A percentile compares a stretch with the other conserved stretches of the same genome.
Evolutionary conservation across 2,329 filamentous ascomycete genomes (phyloP).

Genomic region (Curvularia eragrostidis): DNA sequence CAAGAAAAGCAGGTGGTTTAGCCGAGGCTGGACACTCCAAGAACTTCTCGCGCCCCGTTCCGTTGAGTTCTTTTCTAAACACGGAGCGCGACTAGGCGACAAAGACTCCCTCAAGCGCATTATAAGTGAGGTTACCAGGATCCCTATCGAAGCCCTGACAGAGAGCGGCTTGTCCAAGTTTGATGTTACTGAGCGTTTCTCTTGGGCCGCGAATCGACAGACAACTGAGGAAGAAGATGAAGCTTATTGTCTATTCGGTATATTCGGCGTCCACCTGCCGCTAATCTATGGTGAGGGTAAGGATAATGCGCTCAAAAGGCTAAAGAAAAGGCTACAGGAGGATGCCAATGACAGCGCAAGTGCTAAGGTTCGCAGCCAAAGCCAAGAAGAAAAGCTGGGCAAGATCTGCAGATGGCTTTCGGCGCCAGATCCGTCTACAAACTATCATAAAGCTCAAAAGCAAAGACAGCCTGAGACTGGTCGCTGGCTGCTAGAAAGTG

Average conservation of each 20-base stretch:
- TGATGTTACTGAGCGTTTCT: slow-evolving; percentile 21
- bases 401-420: slow-evolving; percentile 41
- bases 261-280: slow-evolving; percentile 19
- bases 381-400: slow-evolving; percentile 8
- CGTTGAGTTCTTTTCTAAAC: slow-evolving; percentile 23
- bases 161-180: slow-evolving; percentile 10
- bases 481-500: slow-evolving; percentile 45
- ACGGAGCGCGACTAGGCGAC: slow-evolving; percentile 13
- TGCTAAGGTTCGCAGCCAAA: neutral
- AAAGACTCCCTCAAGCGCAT: slow-evolving; percentile 12
- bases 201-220: slow-evolving; percentile 31
- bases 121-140: slow-evolving; percentile 17
- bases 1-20: slow-evolving; percentile 24
- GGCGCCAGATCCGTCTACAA: slow-evolving; percentile 46
- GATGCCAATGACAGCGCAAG: too few species aligned
- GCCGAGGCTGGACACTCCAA: slow-evolving; percentile 28
- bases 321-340: too few species aligned
- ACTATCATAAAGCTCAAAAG: slow-evolving; percentile 42
- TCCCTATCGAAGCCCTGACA: slow-evolving; percentile 17
- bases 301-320: neutral
- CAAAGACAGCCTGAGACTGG: slow-evolving; percentile 44
- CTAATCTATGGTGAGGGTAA: slow-evolving; percentile 26
- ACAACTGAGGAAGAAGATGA: slow-evolving; percentile 30
- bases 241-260: slow-evolving; percentile 24
- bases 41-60: slow-evolving; percentile 23